A percentile compares a stretch with the other conserved stretches of the same genome.
These are phyloP conservation scores for Fusarium penzigii DNA, from an alignment of 2,329 filamentous ascomycete genomes.

Conservation along the genomic window DNA sequence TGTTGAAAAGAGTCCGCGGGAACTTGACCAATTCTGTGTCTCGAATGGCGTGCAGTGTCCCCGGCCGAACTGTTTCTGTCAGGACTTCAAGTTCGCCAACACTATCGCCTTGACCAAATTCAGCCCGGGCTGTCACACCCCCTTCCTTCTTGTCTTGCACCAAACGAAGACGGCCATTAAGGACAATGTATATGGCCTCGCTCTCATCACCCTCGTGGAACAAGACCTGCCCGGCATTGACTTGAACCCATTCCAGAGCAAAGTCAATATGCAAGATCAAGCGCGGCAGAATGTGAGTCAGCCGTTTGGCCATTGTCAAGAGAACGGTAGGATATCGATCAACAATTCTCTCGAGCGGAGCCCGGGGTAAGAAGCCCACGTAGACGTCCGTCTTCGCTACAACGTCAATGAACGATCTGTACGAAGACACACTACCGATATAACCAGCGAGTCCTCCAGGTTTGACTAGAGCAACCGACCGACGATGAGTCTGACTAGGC, in stretches of 20 bases:
- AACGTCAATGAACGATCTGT: constrained; percentile 94
- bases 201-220: constrained; percentile 94
- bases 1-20: constrained; percentile 94
- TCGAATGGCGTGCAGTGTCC: constrained; percentile 91
- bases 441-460: constrained; percentile 94
- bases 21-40: constrained; percentile 97
- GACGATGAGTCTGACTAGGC: constrained; percentile 46
- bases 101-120: constrained; percentile 96
- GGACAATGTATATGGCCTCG: constrained; percentile 95
- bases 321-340: constrained; percentile 91
- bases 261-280: constrained; percentile 97
- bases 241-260: constrained; percentile 96
- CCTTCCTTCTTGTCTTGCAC: constrained; percentile 81
- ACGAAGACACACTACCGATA: constrained; percentile 90
- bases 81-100: constrained; percentile 96
- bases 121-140: constrained; percentile 81
- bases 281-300: constrained; percentile 85
- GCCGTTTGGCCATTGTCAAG: constrained; percentile 91
- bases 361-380: constrained; percentile 87
- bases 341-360: constrained; percentile 85
- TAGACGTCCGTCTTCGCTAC: constrained; percentile 98
- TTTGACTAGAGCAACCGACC: constrained; percentile 87
- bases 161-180: constrained; percentile 86
- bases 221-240: constrained; percentile 91
- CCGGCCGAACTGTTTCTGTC: constrained; percentile 88